Evolutionary conservation across 176 grass and related monocot genomes (phyloP).

Genomic region (Neostapfia colusana): DNA sequence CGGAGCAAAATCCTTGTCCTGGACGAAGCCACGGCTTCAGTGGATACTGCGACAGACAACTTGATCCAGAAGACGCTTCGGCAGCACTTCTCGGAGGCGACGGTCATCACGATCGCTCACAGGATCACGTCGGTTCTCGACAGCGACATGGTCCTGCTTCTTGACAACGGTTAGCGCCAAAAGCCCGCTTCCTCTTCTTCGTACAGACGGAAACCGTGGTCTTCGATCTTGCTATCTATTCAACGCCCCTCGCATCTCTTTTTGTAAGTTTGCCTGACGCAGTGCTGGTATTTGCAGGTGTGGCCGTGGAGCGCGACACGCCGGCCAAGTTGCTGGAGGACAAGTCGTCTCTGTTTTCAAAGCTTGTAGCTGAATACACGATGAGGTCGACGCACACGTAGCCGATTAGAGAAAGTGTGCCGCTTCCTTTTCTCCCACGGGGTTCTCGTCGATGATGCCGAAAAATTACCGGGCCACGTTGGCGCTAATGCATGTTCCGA

Average conservation of each 20-base stretch:
- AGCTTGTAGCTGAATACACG: constrained; percentile 75
- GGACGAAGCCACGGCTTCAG: constrained; percentile 76
- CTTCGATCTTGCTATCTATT: constrained; percentile 23
- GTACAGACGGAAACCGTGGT: constrained; percentile 19
- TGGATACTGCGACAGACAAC: constrained; percentile 74
- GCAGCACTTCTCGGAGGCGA: constrained; percentile 65
- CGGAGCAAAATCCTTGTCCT: constrained; percentile 73
- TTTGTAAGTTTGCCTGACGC: neutral
- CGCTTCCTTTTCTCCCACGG: constrained; percentile 5
- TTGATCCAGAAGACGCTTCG: constrained; percentile 76
- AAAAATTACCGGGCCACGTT: neutral
- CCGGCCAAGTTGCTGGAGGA: constrained; percentile 59
- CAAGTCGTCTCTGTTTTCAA: constrained; percentile 65
- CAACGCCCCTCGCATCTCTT: neutral
- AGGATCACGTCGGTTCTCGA: constrained; percentile 75
- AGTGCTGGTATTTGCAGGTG: constrained; percentile 34
- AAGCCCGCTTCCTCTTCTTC: neutral
- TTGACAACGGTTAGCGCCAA: constrained; percentile 62
- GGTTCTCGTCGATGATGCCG: constrained; percentile 36
- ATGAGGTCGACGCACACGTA: constrained; percentile 58
- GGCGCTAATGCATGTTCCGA: neutral
- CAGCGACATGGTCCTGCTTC: constrained; percentile 75
- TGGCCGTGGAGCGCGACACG: constrained; percentile 66
- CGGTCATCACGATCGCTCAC: constrained; percentile 72
- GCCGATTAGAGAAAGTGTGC: neutral